Percentiles rank a stretch among this genome's conserved stretches.
Evolutionary conservation across 163 green algal species (phyloP).

Genomic region (Chlamydomonas reinhardtii): DNA sequence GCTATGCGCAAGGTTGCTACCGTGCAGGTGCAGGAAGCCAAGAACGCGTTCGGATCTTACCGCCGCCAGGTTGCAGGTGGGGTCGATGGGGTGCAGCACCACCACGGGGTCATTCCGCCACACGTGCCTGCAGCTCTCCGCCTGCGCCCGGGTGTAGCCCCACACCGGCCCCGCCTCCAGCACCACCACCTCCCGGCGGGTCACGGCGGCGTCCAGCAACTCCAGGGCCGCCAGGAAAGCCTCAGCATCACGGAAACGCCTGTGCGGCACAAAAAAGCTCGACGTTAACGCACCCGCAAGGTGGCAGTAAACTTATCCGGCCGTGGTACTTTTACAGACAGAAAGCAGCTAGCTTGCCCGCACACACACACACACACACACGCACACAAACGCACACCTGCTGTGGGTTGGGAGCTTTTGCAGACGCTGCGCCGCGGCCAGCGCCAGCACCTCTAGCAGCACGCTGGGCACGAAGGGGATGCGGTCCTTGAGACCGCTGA

Average conservation of each 20-base stretch:
- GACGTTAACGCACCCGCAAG: too few relatives aligned
- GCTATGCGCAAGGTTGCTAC: too few relatives aligned
- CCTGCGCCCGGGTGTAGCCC: neutral
- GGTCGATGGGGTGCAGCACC: slow-evolving; percentile 14
- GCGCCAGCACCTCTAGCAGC: slow-evolving; percentile 1
- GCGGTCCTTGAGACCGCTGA: neutral
- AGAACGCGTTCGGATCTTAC: too few relatives aligned
- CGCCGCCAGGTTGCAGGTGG: neutral
- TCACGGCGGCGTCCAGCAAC: neutral
- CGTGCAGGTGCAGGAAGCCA: too few relatives aligned
- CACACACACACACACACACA: too few relatives aligned
- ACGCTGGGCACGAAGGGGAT: slow-evolving; percentile 1
- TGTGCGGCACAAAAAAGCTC: too few relatives aligned
- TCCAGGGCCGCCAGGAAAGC: neutral
- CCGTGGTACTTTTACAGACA: too few relatives aligned
- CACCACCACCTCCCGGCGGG: neutral
- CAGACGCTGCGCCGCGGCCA: neutral
- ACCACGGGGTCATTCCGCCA: neutral
- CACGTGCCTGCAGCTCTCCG: neutral
- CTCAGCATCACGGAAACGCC: neutral
- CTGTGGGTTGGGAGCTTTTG: too few relatives aligned
- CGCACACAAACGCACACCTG: neutral
- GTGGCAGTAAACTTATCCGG: too few relatives aligned
- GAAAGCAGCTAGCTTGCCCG: too few relatives aligned
- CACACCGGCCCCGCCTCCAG: neutral